Percentiles rank a stretch among this genome's conserved stretches.
Evolutionary conservation across 177 flowering plant genomes (phyloP).

Genomic region (Vitis hybrid): DNA sequence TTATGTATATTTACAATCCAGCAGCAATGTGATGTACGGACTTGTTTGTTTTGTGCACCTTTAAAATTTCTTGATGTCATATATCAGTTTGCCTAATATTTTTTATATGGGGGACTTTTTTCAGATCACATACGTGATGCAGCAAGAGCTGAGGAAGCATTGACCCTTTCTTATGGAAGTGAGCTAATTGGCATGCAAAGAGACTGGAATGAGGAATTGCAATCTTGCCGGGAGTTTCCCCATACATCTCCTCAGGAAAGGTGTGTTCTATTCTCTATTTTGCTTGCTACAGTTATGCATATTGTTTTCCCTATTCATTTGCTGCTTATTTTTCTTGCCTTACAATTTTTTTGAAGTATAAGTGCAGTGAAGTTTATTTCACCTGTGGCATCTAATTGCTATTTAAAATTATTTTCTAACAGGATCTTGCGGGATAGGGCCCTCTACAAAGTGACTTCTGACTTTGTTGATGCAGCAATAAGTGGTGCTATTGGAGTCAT

Average conservation of each 20-base stretch:
- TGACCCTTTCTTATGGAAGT: constrained; percentile 86
- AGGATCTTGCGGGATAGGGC: constrained; percentile 96
- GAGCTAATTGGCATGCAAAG: constrained; percentile 99
- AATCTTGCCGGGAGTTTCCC: constrained; percentile 96
- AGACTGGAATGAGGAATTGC: constrained; percentile 99
- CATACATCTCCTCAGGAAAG: constrained; percentile 84
- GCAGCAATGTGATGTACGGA: neutral
- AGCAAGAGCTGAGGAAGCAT: constrained; percentile 89
- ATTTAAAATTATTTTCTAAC: constrained; percentile 24
- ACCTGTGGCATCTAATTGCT: too few species aligned
- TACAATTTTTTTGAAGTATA: neutral
- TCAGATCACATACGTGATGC: constrained; percentile 95
- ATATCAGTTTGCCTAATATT: neutral
- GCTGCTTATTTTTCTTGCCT: neutral
- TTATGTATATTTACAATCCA: too few species aligned
- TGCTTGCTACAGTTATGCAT: neutral
- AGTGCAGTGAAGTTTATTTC: too few species aligned
- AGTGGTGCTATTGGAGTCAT: constrained; percentile 98
- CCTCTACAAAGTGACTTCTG: constrained; percentile 95
- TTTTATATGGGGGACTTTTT: constrained; percentile 4
- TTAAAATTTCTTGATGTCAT: neutral
- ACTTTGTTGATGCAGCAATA: constrained; percentile 95
- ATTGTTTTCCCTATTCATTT: neutral
- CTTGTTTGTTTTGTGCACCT: too few species aligned
- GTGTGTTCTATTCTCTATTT: constrained; percentile 32